Conservation (phyloP, 2,329 filamentous ascomycete species). For the Exophiala bonariae region DNA sequence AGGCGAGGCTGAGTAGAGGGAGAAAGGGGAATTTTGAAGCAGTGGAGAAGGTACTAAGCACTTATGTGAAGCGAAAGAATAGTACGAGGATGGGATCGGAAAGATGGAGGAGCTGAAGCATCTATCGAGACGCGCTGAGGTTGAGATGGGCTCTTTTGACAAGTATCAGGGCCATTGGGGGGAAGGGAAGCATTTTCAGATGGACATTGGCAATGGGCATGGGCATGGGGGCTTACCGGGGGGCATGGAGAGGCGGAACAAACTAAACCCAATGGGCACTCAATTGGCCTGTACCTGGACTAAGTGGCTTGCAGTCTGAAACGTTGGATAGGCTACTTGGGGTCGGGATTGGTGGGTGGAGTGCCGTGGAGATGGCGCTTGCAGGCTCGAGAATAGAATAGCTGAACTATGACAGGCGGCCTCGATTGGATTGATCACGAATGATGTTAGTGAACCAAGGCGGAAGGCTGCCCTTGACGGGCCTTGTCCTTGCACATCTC, state of each 20-base stretch:
- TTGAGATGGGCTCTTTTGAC: constrained; percentile 2
- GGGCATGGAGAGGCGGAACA: constrained; percentile 7
- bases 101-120: constrained; percentile 6
- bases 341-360: constrained; percentile 12
- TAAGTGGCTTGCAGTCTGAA: constrained; percentile 16
- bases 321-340: constrained; percentile 11
- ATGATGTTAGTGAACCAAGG: not conserved
- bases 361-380: constrained; percentile 9
- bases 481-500: too few relatives aligned
- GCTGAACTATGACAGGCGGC: constrained; percentile 12
- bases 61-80: constrained; percentile 7
- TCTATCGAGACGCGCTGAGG: constrained; percentile 9
- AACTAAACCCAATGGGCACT: constrained; percentile 17
- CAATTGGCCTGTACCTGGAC: not conserved
- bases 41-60: constrained; percentile 11
- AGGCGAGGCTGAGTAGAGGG: constrained; percentile 1
- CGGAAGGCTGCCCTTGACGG: not conserved
- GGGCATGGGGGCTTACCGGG: too few relatives aligned
- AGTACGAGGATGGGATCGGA: constrained; percentile 1
- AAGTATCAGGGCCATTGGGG: constrained; percentile 3
- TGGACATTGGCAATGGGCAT: constrained; percentile 16
- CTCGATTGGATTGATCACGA: constrained; percentile 15
- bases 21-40: not conserved
- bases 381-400: constrained; percentile 23
- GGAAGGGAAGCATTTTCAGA: not conserved